phyloP scores from a whole-genome alignment of 768 basidiomycete genomes.

The Peribolospora kevripleyi region DNA sequence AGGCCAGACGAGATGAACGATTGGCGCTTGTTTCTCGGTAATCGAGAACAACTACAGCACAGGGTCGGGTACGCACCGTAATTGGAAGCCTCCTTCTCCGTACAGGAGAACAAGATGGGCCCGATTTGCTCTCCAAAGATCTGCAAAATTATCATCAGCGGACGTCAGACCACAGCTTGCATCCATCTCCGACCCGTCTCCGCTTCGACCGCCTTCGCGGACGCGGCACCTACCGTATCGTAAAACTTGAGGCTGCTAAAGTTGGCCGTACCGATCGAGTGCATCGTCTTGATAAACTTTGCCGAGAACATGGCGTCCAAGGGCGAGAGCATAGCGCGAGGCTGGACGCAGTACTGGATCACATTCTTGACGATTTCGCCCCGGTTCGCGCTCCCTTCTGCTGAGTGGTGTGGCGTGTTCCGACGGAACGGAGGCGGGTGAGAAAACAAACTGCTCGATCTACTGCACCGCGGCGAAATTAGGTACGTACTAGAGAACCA shows the following conservation, averaged over 20 bases:
- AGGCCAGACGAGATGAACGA: not conserved
- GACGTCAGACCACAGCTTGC: no score
- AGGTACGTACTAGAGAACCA: constrained; percentile 50
- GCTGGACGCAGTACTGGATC: constrained; percentile 78
- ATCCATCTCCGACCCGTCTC: no score
- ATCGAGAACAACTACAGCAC: no score
- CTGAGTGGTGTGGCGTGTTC: not conserved
- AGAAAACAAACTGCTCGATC: constrained; percentile 19
- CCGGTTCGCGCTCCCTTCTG: constrained; percentile 16
- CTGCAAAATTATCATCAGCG: constrained; percentile 22
- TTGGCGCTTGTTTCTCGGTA: not conserved
- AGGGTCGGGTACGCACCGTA: constrained; percentile 34
- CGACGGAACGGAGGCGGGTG: not conserved
- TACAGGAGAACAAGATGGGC: constrained; percentile 68
- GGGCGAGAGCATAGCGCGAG: constrained; percentile 73
- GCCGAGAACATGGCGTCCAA: constrained; percentile 91
- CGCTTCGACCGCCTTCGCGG: no score
- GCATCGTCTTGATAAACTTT: constrained; percentile 67
- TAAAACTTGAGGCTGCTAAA: constrained; percentile 71
- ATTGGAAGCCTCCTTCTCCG: constrained; percentile 86
- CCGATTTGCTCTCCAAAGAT: constrained; percentile 64
- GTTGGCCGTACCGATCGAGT: constrained; percentile 62
- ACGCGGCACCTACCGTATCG: constrained; percentile 34
- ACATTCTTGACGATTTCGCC: constrained; percentile 29
- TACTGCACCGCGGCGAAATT: not conserved